A percentile compares a stretch with the other conserved stretches of the same genome.
phyloP scores from a whole-genome alignment of 2,329 filamentous ascomycete species.

The Clarireedia hainanense region DNA sequence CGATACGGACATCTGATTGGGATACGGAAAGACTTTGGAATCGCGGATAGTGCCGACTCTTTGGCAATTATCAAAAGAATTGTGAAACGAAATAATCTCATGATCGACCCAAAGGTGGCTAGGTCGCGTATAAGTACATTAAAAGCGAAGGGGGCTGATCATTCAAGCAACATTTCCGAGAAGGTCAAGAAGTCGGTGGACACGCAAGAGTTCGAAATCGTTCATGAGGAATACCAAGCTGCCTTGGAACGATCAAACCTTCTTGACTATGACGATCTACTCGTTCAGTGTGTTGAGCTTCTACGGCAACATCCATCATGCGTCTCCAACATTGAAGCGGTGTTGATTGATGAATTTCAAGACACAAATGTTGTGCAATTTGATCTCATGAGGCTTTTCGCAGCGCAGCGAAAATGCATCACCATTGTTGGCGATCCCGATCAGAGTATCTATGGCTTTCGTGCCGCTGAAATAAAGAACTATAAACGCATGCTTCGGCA shows the following conservation, averaged over 20 bases:
- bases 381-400: conserved; percentile 84
- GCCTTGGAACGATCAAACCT: conserved; percentile 70
- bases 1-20: conserved; percentile 81
- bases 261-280: conserved; percentile 88
- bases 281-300: conserved; percentile 75
- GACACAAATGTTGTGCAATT: conserved; percentile 96
- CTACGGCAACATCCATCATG: conserved; percentile 66
- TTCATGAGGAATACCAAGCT: conserved; percentile 70
- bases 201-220: conserved; percentile 59
- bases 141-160: conserved; percentile 45
- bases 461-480: conserved; percentile 87
- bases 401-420: conserved; percentile 63
- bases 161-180: not conserved
- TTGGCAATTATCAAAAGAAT: conserved; percentile 74
- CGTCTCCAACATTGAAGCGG: conserved; percentile 81
- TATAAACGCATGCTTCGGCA: conserved; percentile 68
- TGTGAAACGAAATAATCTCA: conserved; percentile 63
- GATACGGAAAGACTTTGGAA: conserved; percentile 75
- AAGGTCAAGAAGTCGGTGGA: conserved; percentile 34
- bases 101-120: conserved; percentile 62
- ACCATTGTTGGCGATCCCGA: conserved; percentile 96
- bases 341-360: conserved; percentile 95
- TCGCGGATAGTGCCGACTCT: conserved; percentile 79
- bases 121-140: conserved; percentile 67
- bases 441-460: conserved; percentile 96